Evolutionary conservation across 1,284 basidiomycete genomes (phyloP), one percentile per base, ranked within the genome.

Genomic region (Pseudozyma thailandica): DNA sequence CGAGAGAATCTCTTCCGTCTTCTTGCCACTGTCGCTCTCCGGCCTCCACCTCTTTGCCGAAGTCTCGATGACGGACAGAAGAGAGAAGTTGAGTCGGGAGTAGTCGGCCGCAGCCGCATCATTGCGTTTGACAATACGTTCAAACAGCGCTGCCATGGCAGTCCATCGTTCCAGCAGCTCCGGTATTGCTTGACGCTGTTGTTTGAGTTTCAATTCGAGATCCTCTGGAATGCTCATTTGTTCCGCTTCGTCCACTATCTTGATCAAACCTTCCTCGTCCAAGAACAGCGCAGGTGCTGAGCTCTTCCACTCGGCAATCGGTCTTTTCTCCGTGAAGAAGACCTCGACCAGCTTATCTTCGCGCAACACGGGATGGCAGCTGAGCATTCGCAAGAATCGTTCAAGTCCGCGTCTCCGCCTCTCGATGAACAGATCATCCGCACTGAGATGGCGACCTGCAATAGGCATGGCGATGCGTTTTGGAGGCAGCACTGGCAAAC

Each of bases 401-500:
- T 73, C 66, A 26, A 75, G 49, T 12, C 71, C 63, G 12, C 71
- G 58, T 39, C 70, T 41, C 23, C 74, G 23, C 16, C 60, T 28
- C 37, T 75, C 70, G 41, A 75, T 63, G 56, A 75, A 75, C 6
- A 54, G 27, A 37, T 75, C 70, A 12, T 68, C 60, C 16, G 59
- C 64, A 25, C 59, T 68, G 25, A 72, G 56, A 58, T 72, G 70
- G 4, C 59, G 48, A 1, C 70, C 70, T 10, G 70, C 64, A 20
- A 72, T 50, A 8, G 70, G 70, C 41, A 72, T 52, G 12, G 65
- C 51, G 10, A 77, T 66, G 13, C 75, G 50, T 48, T 77, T 77
- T 1, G 75, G 72, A 4, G 75, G 75, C 12, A 77, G 50, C 7
- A 69, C 47, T 6, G 72, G 68, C 6, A 77, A 39, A 43, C 74